Base-by-base conservation (phyloP, 495 filamentous ascomycete species). In the Polyplosphaeria fusca region DNA sequence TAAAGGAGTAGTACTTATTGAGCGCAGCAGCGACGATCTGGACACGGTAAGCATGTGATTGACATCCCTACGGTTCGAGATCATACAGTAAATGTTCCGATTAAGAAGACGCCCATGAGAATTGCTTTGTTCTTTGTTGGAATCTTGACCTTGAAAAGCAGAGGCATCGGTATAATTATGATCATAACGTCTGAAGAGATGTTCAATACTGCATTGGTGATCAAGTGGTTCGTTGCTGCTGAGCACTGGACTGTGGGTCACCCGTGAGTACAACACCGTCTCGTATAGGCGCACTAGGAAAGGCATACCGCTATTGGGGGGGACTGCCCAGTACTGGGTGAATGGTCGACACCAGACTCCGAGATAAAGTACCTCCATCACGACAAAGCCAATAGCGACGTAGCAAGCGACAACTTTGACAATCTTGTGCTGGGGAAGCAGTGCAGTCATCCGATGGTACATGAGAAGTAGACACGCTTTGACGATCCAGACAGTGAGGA, bases 1-100 rank as follows among this genome's bases (percentile, higher is more conserved):
- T 74, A 63, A 87, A 85, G 37, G 78, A 83, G 69, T 84, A 86
- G 55, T 79, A 82, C 67, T 85, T 86, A 66, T 83, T 86, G 16
- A 85, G 68, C 46, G 80, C 73, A 2, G 82, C 82, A 5, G 79
- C 79, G 22, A 83, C 65, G 44, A 87, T 83, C 73, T 73, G 20
- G 25, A 19, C 2, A 19, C 16, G 12, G 7, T 61, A 19, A 49
- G 30, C 39, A 42, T n/a, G 16, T 18, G 3, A 19, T 11, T 4
- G 39, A 46, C n/a, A 45, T 9, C 4, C 18, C 2, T 40, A 2
- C 5, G 22, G 5, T 18, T 9, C 42, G 13, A n/a, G 9, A 18
- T 49, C 68, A 55, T 63, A 74, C 68, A 18, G 81, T 82, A 67
- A 86, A 85, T 12, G 81, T 64, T 23, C 83, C 84, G 16, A 86